Percentiles rank a stretch among this genome's conserved stretches.
phyloP scores from a whole-genome alignment of 78 protist genomes.

The Bigelowiella natans region DNA sequence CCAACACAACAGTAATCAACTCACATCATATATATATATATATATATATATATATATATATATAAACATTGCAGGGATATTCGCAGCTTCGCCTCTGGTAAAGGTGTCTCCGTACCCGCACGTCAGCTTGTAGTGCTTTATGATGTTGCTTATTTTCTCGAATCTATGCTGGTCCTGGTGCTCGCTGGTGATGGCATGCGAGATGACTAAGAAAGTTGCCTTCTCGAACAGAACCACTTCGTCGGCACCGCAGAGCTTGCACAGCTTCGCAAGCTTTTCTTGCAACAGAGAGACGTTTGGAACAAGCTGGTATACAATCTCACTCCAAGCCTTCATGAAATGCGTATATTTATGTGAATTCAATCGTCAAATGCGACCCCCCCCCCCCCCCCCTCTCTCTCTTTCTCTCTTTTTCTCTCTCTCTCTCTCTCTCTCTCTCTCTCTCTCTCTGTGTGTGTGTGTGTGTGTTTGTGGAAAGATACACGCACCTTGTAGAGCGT shows the following conservation, averaged over 20 bases:
- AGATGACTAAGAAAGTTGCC: slow-evolving; percentile 53
- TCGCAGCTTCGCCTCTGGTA: too few species aligned
- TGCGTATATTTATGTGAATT: not conserved
- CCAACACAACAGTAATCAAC: too few species aligned
- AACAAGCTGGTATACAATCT: slow-evolving; percentile 77
- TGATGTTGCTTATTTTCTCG: slow-evolving; percentile 82
- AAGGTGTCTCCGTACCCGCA: too few species aligned
- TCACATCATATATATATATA: too few species aligned
- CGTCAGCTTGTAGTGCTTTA: slow-evolving; percentile 88
- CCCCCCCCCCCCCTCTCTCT: too few species aligned
- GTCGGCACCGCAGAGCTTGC: slow-evolving; percentile 79
- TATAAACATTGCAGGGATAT: too few species aligned
- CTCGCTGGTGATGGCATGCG: slow-evolving; percentile 55
- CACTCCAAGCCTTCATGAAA: slow-evolving; percentile 66
- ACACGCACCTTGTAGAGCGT: slow-evolving; percentile 83
- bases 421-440: too few species aligned
- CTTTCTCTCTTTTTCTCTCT: too few species aligned
- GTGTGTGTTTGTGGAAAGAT: too few species aligned
- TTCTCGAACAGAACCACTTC: slow-evolving; percentile 79
- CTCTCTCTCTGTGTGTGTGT: too few species aligned
- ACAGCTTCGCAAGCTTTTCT: slow-evolving; percentile 61
- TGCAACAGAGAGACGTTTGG: slow-evolving; percentile 73
- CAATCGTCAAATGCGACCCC: not conserved
- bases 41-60: too few species aligned
- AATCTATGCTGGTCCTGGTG: slow-evolving; percentile 65